Conservation (phyloP, 2,329 filamentous ascomycete species). For the Paecilomyces formosus region DNA sequence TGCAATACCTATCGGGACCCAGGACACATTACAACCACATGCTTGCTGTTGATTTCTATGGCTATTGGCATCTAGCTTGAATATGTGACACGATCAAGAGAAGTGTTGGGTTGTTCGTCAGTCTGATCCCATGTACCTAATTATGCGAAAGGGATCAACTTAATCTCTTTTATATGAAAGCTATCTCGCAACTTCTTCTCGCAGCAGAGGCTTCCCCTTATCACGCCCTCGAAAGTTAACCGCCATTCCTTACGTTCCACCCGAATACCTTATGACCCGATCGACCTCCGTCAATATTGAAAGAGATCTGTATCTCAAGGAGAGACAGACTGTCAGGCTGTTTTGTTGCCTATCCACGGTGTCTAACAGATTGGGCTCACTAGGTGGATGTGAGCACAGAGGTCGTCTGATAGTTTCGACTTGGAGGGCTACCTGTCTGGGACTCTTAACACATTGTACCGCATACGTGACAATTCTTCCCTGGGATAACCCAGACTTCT, state of each 20-base stretch:
- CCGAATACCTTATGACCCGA: not conserved
- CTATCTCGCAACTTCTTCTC: not conserved
- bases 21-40: not conserved
- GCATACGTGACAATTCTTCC: conserved; percentile 38
- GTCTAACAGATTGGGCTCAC: not conserved
- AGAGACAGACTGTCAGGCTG: not conserved
- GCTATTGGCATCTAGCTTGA: not conserved
- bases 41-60: not conserved
- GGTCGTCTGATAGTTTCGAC: not conserved
- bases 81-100: not conserved
- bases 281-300: not conserved
- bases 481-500: conserved; percentile 40
- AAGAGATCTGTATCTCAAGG: not conserved
- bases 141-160: not conserved
- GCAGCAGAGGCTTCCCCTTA: not conserved
- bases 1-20: not conserved
- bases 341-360: not conserved
- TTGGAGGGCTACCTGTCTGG: not conserved
- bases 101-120: not conserved
- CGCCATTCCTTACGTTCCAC: not conserved
- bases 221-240: not conserved
- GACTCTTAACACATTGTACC: conserved; percentile 24
- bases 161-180: not conserved
- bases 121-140: not conserved
- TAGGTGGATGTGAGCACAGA: not conserved